Base-by-base conservation (phyloP, 441 rosid species). In the Biscutella laevigata region DNA sequence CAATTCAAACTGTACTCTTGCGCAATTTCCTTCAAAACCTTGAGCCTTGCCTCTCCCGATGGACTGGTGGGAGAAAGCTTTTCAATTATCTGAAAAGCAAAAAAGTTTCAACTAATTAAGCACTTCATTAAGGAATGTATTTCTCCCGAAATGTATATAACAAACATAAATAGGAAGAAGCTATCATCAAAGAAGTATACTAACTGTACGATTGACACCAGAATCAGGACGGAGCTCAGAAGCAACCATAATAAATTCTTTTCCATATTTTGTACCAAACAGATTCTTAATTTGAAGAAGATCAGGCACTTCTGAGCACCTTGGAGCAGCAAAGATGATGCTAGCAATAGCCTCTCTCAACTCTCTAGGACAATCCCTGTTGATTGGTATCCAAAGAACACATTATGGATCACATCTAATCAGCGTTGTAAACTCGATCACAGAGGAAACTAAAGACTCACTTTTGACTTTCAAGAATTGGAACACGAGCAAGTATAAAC, bases 261-360 rank as follows among this genome's bases (percentile, higher is more conserved):
- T 81, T 15, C 86, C 88, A 56, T 83, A 83, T 74, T 83, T 86
- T 12, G 80, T 52, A 53, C 76, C 62, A 67, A 81, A 76, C 32
- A 87, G 67, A 64, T 87, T 91, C 82, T 78, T 87, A 39, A 91
- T 66, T 44, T 78, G 86, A 71, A 91, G 59, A 61, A 87, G 75
- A 68, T 91, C 98, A 29, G 95, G 90, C 56, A 91, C 76, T 62
- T 91, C 95, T 33, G 98, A 87, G 71, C 96, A 85, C 75, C 95
- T 77, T 11, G 98, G 92, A 62, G 98, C 85, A 19, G 98, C 84
- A 75, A 84, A 90, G 43, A 86, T 81, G 49, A 90, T 83, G 73
- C 95, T 87, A 28, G 96, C 81, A 64, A 87, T 58, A 58, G 96
- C 98, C 68, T 91, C 98, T 66, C 76, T 80, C 65, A 91, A 51